Evolutionary conservation across 1,284 basidiomycete species (phyloP), one percentile per base, ranked within the genome.

Genomic region (Pseudozyma pruni): DNA sequence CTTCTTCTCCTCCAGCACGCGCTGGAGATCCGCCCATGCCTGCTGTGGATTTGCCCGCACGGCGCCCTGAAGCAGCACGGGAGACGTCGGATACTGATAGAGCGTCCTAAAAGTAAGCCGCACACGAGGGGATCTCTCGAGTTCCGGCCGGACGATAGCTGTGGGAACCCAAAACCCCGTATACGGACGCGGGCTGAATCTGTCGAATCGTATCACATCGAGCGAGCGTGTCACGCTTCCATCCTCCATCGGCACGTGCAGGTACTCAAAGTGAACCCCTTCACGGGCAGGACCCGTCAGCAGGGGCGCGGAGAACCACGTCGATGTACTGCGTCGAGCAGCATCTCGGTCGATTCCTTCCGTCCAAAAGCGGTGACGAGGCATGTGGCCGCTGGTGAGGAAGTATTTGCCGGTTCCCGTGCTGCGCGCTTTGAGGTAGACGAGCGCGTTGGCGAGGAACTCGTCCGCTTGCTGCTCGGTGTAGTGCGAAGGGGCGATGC

Each of bases 61-160:
- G 3, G 19, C 22, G 3, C 20, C 9, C 8, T 32, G 19, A 29
- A 33, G 44, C 20, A 16, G 14, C 6, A 22, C 14, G 0, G 27
- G 17, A 23, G 55, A 57, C 1, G 49, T 59, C 7, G 49, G 49
- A 22, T 38, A 59, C 34, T 52, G 25, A 39, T 59, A 25, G 17
- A 59, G 27, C 7, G 43, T 8, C 2, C 14, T 29, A 31, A 33
- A 37, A 1, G 3, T 1, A 10, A 41, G 27, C 11, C 27, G 6
- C 7, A 6, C 7, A 7, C 11, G 16, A 13, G 17, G 2, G 22
- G 1, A 16, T 10, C 16, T 1, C 13, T 9, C 14, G 33, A 20
- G 23, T 0, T 8, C 6, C 3, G 53, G 53, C 7, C 53, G 53
- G 13, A 56, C 27, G 2, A 56, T 56, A 19, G 33, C 53, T 5